phyloP scores from a whole-genome alignment of 192 early-diverging fungal genomes.

The Helicostylum pulchrum region DNA sequence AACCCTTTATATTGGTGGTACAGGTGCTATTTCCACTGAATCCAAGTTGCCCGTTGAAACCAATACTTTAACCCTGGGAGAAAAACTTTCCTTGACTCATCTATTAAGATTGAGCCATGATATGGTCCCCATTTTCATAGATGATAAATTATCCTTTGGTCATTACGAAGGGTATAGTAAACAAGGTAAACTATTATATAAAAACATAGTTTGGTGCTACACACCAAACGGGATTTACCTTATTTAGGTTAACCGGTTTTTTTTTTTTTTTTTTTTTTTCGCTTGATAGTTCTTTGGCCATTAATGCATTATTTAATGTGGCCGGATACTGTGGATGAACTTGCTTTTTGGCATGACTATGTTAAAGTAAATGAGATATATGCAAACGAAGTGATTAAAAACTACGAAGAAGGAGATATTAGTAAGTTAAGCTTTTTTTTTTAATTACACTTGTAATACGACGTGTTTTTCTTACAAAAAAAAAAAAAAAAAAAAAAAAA shows the following conservation, averaged over 20 bases:
- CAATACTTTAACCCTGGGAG: constrained; percentile 46
- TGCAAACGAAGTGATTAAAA: constrained; percentile 64
- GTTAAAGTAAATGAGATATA: constrained; percentile 75
- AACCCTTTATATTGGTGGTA: constrained; percentile 75
- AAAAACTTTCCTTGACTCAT: constrained; percentile 50
- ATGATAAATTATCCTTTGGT: constrained; percentile 61
- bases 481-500: no score
- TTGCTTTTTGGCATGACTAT: constrained; percentile 76
- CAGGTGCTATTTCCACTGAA: constrained; percentile 58
- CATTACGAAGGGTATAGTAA: constrained; percentile 99
- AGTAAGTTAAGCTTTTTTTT: constrained; percentile 44
- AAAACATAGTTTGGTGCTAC: not conserved
- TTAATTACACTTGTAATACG: constrained; percentile 22
- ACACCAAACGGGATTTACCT: not conserved
- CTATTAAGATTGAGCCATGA: constrained; percentile 52
- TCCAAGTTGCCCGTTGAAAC: constrained; percentile 55
- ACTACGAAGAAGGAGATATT: constrained; percentile 77
- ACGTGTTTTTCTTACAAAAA: not conserved
- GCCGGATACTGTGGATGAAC: constrained; percentile 64
- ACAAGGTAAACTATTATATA: constrained; percentile 66
- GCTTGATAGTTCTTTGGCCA: constrained; percentile 86
- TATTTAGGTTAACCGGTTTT: not conserved
- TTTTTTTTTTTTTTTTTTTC: not conserved
- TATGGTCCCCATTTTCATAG: constrained; percentile 77
- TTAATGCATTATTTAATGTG: constrained; percentile 93